phyloP scores from a whole-genome alignment of 768 basidiomycete species.

The Filobasidium wieringae region DNA sequence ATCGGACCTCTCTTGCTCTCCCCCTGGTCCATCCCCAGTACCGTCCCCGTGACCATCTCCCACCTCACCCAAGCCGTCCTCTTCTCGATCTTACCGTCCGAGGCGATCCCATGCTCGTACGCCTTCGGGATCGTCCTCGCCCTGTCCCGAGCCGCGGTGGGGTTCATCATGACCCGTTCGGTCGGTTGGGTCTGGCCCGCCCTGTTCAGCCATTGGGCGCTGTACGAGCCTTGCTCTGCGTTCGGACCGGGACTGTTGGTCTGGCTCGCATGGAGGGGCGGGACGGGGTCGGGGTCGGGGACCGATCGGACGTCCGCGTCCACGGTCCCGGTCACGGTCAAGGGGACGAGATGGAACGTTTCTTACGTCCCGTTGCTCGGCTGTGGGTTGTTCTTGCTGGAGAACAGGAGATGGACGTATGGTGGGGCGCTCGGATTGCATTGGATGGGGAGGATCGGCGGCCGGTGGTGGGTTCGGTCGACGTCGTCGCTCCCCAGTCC shows the following conservation, averaged over 20 bases:
- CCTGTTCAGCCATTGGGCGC: not conserved
- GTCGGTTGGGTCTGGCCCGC: not conserved
- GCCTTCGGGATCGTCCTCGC: not conserved
- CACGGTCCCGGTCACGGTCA: too few relatives aligned
- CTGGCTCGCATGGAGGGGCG: too few relatives aligned
- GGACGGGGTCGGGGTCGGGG: too few relatives aligned
- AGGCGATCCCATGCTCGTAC: not conserved
- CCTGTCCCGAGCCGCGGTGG: not conserved
- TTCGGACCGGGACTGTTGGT: not conserved
- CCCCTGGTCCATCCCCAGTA: not conserved
- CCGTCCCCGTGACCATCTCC: not conserved
- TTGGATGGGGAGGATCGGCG: not conserved
- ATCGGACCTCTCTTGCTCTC: not conserved
- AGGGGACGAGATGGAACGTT: too few relatives aligned
- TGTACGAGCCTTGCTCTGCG: not conserved
- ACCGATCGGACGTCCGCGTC: too few relatives aligned
- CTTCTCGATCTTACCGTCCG: not conserved
- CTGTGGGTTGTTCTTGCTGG: not conserved
- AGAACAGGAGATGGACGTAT: not conserved
- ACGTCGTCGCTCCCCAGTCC: not conserved
- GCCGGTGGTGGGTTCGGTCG: not conserved
- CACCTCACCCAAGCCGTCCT: not conserved
- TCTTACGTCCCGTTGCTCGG: too few relatives aligned
- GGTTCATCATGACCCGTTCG: not conserved
- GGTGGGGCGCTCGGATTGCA: not conserved